Conservation (phyloP, 352 stramenopile genomes). For the Globisporangium acanthophoron region DNA sequence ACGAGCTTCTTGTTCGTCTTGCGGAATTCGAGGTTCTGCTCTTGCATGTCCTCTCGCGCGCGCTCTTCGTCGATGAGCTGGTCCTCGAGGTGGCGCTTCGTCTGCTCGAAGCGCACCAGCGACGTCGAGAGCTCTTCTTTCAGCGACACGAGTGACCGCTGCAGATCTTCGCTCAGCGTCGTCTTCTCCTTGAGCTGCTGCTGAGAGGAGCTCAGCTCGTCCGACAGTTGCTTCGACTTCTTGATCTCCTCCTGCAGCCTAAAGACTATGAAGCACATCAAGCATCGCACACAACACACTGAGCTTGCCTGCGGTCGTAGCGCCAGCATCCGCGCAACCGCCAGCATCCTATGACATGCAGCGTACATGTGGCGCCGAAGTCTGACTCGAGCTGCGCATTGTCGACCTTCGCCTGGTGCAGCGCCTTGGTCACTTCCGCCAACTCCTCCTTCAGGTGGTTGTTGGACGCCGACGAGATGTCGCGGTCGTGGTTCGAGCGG, state of each 20-base stretch:
- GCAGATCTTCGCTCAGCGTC: constrained; percentile 42
- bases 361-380: constrained; percentile 57
- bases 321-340: not conserved
- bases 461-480: constrained; percentile 73
- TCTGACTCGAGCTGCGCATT: constrained; percentile 71
- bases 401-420: constrained; percentile 61
- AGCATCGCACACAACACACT: not conserved
- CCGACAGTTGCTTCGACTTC: constrained; percentile 34
- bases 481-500: constrained; percentile 62
- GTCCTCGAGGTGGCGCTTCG: constrained; percentile 73
- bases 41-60: constrained; percentile 59
- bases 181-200: constrained; percentile 40
- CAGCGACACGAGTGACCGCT: constrained; percentile 47
- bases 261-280: constrained; percentile 22
- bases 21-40: constrained; percentile 69
- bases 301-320: not conserved
- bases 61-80: constrained; percentile 74
- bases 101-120: constrained; percentile 57
- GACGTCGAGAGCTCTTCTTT: constrained; percentile 59
- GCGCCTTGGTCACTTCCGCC: constrained; percentile 50
- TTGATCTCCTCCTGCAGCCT: constrained; percentile 69
- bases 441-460: constrained; percentile 75
- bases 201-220: constrained; percentile 37
- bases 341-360: not conserved
- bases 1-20: constrained; percentile 67